Evolutionary conservation across 306 rosid species (phyloP).

Genomic region (Crotalaria pallida): DNA sequence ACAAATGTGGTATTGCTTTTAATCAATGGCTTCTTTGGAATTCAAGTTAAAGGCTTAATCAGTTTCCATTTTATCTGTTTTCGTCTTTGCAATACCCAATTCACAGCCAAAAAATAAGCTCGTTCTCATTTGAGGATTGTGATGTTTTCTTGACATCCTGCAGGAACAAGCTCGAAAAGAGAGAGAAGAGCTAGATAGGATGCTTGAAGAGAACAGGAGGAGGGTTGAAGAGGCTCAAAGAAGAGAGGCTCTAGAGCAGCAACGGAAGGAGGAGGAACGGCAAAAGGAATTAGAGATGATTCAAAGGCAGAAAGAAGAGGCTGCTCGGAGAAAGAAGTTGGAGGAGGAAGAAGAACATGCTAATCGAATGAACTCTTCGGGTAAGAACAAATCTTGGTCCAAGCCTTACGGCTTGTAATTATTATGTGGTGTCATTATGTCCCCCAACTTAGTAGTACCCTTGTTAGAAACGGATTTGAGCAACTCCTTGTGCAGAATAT

Average conservation of each 20-base stretch:
- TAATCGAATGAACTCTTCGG: conserved; percentile 38
- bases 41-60: neutral
- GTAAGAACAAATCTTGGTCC: conserved; percentile 50
- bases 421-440: neutral
- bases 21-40: neutral
- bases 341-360: conserved; percentile 75
- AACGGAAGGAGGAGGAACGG: conserved; percentile 88
- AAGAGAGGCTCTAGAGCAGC: conserved; percentile 87
- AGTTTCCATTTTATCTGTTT: neutral
- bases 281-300: conserved; percentile 73
- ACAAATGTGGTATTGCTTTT: neutral
- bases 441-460: conserved; percentile 10
- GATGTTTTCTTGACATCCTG: conserved; percentile 7
- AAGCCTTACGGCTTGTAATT: conserved; percentile 44
- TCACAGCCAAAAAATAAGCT: neutral
- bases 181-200: conserved; percentile 82
- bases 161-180: conserved; percentile 84
- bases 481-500: too few relatives aligned
- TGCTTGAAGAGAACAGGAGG: conserved; percentile 91
- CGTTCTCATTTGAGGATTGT: neutral
- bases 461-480: neutral
- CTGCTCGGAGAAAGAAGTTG: conserved; percentile 63
- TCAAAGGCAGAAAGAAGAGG: conserved; percentile 83
- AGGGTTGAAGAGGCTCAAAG: conserved; percentile 88
- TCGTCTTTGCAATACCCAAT: neutral